Evolutionary conservation across 23 red algal species (phyloP).

Genomic region (Pyropia yezoensis): DNA sequence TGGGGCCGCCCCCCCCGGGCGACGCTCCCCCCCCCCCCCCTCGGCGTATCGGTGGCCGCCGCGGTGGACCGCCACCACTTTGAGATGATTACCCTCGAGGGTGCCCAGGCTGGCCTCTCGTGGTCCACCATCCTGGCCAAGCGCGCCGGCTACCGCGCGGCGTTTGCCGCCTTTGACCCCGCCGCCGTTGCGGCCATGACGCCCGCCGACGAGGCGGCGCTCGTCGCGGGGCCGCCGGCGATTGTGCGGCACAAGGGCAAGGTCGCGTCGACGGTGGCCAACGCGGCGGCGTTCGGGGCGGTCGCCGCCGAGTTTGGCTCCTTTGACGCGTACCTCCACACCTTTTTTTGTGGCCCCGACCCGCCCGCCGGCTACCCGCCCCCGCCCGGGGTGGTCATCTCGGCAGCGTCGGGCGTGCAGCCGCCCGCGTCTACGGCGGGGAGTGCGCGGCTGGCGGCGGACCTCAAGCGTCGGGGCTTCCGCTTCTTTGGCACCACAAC

Average conservation of each 20-base stretch:
- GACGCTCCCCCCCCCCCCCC: no score
- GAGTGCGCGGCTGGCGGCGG: slow-evolving; percentile 17
- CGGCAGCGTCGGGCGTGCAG: background rate
- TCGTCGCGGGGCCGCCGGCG: slow-evolving; percentile 1
- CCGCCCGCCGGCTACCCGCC: no score
- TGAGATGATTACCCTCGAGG: slow-evolving; percentile 58
- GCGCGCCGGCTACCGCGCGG: slow-evolving; percentile 35
- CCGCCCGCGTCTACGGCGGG: background rate
- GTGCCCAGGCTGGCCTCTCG: slow-evolving; percentile 51
- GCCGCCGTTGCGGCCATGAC: slow-evolving; percentile 17
- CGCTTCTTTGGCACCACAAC: slow-evolving; percentile 56
- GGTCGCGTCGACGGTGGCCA: slow-evolving; percentile 29
- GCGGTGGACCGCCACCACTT: slow-evolving; percentile 41
- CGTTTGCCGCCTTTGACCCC: slow-evolving; percentile 53
- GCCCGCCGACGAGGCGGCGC: slow-evolving; percentile 13
- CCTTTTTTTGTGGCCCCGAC: no score
- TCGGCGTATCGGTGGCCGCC: background rate
- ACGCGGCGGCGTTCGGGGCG: slow-evolving; percentile 26
- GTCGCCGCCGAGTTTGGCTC: slow-evolving; percentile 29
- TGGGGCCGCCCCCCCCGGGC: slow-evolving; percentile 32
- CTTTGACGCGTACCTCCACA: background rate
- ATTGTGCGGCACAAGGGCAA: slow-evolving; percentile 42
- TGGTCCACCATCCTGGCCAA: slow-evolving; percentile 50
- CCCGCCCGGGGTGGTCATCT: no score
- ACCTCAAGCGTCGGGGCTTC: slow-evolving; percentile 48